Conservation (phyloP, 352 stramenopile species). For the Pythium dissotocum region DNA sequence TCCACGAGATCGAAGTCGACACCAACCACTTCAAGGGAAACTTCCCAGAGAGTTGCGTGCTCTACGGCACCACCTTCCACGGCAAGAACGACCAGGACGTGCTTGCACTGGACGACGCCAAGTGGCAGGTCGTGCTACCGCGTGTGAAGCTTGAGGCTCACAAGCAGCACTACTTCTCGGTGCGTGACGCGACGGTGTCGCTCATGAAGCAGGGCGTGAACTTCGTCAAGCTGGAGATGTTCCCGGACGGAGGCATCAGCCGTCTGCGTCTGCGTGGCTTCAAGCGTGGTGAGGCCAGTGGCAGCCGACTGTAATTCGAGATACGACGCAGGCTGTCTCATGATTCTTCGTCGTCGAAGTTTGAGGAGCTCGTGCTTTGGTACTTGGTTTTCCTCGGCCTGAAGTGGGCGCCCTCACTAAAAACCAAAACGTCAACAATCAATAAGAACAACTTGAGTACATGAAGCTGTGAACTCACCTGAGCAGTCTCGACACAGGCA, state of each 20-base stretch:
- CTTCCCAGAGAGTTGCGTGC: conserved; percentile 89
- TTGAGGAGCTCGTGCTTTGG: neutral
- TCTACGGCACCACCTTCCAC: conserved; percentile 73
- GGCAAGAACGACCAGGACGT: conserved; percentile 37
- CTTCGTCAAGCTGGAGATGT: conserved; percentile 93
- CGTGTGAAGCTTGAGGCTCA: conserved; percentile 86
- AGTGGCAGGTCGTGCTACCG: conserved; percentile 87
- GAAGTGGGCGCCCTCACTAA: conserved; percentile 15
- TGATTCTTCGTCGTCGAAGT: neutral
- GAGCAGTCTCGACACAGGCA: conserved; percentile 16
- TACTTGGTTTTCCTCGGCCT: neutral
- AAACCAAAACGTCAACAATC: neutral
- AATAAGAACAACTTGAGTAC: neutral
- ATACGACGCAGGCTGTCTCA: too few relatives aligned
- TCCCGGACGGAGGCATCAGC: conserved; percentile 93
- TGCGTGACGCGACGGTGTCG: conserved; percentile 50
- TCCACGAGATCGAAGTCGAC: conserved; percentile 85
- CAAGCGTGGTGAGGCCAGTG: conserved; percentile 36
- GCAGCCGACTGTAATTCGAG: conserved; percentile 12
- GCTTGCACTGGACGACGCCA: conserved; percentile 38
- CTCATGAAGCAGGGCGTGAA: conserved; percentile 71
- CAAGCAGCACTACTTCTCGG: conserved; percentile 87
- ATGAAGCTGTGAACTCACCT: conserved; percentile 15
- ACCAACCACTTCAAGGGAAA: conserved; percentile 96
- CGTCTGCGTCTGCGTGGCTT: conserved; percentile 86